Evolutionary conservation across 495 filamentous ascomycete genomes (phyloP).

Genomic region (Aspergillus bertholletiae): DNA sequence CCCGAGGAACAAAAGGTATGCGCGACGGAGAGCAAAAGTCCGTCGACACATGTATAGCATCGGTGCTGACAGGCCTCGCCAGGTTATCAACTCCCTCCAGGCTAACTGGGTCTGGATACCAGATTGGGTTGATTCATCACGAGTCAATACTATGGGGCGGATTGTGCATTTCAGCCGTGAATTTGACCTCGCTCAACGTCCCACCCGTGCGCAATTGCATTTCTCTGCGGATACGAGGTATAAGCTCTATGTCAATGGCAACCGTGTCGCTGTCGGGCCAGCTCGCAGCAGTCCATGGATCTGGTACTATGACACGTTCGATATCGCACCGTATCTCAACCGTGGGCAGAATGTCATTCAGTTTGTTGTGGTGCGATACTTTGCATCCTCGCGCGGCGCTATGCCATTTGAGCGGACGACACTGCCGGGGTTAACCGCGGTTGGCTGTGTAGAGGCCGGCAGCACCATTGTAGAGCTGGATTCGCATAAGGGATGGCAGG

Average conservation of each 20-base stretch:
- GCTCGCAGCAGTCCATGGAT: conserved; percentile 29
- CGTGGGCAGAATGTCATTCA: conserved; percentile 27
- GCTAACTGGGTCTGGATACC: conserved; percentile 36
- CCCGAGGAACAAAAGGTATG: background rate
- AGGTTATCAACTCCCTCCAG: conserved; percentile 33
- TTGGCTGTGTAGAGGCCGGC: conserved; percentile 20
- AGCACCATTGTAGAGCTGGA: conserved; percentile 17
- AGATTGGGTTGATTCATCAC: conserved; percentile 31
- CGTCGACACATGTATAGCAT: no score
- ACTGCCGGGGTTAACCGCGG: conserved; percentile 30
- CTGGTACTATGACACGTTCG: conserved; percentile 38
- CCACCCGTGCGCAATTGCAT: conserved; percentile 20
- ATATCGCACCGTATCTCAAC: conserved; percentile 29
- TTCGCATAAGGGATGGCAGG: conserved; percentile 21
- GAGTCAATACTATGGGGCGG: conserved; percentile 24
- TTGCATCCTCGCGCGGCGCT: conserved; percentile 21
- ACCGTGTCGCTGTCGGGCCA: conserved; percentile 31
- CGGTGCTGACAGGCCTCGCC: background rate
- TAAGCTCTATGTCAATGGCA: conserved; percentile 35
- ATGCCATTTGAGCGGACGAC: conserved; percentile 36
- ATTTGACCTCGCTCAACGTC: conserved; percentile 14
- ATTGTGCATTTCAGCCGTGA: conserved; percentile 26
- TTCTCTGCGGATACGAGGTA: conserved; percentile 40
- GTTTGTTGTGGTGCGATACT: conserved; percentile 31
- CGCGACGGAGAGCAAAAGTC: background rate